These are phyloP conservation scores for Arthrobotrys musiformis DNA, from an alignment of 2,329 filamentous ascomycete species.

Conservation along the genomic window DNA sequence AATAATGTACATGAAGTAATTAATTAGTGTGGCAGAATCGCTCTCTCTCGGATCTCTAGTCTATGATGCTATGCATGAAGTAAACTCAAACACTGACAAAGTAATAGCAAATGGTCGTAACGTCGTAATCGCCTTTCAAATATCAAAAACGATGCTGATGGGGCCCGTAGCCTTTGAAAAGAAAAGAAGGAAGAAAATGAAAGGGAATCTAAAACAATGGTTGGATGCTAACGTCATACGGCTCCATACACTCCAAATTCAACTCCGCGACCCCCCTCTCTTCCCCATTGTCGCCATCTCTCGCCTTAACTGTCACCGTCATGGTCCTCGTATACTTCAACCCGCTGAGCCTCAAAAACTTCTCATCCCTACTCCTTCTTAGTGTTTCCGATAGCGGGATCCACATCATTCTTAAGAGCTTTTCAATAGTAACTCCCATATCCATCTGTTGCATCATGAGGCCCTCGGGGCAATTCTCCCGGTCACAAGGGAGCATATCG, in stretches of 20 bases:
- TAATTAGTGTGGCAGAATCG: constrained; percentile 1
- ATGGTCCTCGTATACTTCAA: constrained; percentile 41
- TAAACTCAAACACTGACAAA: background rate
- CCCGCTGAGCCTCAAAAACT: constrained; percentile 36
- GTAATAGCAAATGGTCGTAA: background rate
- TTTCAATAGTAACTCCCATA: constrained; percentile 51
- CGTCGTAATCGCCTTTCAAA: background rate
- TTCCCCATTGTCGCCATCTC: constrained; percentile 14
- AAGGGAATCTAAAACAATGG: background rate
- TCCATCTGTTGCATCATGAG: constrained; percentile 13
- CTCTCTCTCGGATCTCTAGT: constrained; percentile 4
- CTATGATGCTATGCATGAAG: background rate
- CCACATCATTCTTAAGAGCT: constrained; percentile 51
- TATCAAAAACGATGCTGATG: no score
- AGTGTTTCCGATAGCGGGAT: constrained; percentile 49
- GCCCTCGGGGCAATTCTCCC: constrained; percentile 1
- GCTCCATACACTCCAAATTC: constrained; percentile 50
- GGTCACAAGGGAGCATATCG: background rate
- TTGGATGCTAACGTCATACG: constrained; percentile 41
- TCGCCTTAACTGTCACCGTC: constrained; percentile 38
- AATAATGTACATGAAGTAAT: constrained; percentile 1
- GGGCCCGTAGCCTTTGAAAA: no score
- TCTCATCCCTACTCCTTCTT: constrained; percentile 41
- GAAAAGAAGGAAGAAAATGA: background rate
- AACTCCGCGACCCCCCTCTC: constrained; percentile 39